Conservation (phyloP, 2,329 filamentous ascomycete genomes). For the Dothiorella sarmentorum region DNA sequence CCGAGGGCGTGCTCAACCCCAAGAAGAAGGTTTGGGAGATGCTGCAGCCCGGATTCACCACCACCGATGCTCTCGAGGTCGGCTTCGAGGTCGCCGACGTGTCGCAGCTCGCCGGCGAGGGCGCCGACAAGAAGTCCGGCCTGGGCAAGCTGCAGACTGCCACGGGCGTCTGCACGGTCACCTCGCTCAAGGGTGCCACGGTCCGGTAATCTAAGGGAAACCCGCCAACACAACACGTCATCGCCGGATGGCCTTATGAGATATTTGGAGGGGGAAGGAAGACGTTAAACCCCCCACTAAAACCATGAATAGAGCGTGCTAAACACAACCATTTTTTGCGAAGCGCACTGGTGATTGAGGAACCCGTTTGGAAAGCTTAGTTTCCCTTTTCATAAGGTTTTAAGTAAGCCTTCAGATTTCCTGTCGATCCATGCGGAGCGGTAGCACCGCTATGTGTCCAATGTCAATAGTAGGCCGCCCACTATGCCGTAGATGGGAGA, state of each 20-base stretch:
- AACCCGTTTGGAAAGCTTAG: no score
- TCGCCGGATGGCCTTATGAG: not conserved
- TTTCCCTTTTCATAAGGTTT: no score
- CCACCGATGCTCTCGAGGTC: constrained; percentile 74
- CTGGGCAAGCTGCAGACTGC: constrained; percentile 68
- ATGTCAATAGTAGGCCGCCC: no score
- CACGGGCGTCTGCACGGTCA: constrained; percentile 79
- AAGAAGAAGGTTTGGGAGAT: constrained; percentile 99
- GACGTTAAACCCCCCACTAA: not conserved
- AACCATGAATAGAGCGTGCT: not conserved
- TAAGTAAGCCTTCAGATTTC: no score
- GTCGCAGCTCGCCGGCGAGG: constrained; percentile 70
- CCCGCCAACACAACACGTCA: not conserved
- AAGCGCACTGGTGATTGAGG: no score
- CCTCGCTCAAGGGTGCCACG: constrained; percentile 72
- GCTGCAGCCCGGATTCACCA: constrained; percentile 94
- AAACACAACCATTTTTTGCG: not conserved
- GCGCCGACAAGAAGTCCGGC: constrained; percentile 52
- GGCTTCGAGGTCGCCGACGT: constrained; percentile 79
- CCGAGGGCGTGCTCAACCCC: constrained; percentile 89
- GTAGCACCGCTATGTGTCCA: no score
- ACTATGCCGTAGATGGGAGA: no score
- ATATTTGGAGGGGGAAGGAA: no score
- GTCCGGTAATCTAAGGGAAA: constrained; percentile 61
- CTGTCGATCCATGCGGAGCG: no score